Base-by-base conservation (phyloP, 192 early-diverging fungal species). In the Linnemannia schmuckeri region DNA sequence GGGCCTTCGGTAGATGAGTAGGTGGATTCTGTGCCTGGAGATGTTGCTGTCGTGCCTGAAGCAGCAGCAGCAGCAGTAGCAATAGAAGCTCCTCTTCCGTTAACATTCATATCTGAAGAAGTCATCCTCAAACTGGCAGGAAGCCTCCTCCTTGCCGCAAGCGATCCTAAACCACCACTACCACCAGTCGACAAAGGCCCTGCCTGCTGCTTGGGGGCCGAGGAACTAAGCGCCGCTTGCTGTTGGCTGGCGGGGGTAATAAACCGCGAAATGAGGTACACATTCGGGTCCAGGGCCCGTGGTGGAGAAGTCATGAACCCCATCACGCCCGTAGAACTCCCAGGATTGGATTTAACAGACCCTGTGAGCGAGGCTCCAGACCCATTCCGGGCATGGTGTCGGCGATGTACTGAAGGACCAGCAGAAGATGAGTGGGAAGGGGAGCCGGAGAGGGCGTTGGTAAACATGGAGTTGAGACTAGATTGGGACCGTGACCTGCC, bases 61-160 rank as follows among this genome's bases (percentile, higher is more conserved):
- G 13, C n/a, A 35, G 20, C 7, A 4, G 30, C 24, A 3, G 54
- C 37, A 24, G 27, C 22, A n/a, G 1, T 15, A 15, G 41, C 4
- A 37, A 63, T 24, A 47, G 72, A 2, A 24, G 57, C 4, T 69
- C 61, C 42, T 46, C 5, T 6, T 77, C 57, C 13, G 22, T 20
- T 2, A 10, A n/a, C 12, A 22, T 76, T 57, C 8, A 22, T 63
- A 38, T 68, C 76, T 20, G 55, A 63, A 5, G 72, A 33, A 3
- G 81, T 77, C 81, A 82, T 82, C n/a, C 69, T 22, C 7, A 82
- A 44, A 66, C 81, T 73, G 0, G 75, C 71, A 37, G 81, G 81
- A 22, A 82, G 27, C 9, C 81, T 69, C 27, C 81, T 54, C 33
- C 69, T 66, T 18, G 55, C 15, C 35, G 20, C 61, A 30, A 66